Percentiles rank a stretch among this genome's conserved stretches.
These are phyloP conservation scores for Chlorella sp. DNA, from an alignment of 139 green algal genomes.

Conservation along the genomic window DNA sequence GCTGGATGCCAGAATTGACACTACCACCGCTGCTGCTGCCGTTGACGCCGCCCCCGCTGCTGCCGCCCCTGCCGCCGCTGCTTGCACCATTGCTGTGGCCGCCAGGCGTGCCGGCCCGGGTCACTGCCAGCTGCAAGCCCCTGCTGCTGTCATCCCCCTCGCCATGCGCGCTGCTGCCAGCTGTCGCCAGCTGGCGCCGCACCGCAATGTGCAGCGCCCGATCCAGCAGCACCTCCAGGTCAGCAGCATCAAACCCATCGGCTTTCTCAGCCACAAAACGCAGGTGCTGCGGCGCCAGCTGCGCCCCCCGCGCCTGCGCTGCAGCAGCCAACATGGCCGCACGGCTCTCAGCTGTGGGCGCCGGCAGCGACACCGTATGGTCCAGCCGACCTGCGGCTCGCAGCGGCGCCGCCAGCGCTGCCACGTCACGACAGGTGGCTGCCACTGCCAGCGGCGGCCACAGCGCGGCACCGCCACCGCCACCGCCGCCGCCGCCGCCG, in stretches of 20 bases:
- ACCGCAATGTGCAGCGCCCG: conserved; percentile 66
- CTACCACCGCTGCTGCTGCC: neutral
- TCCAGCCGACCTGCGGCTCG: conserved; percentile 66
- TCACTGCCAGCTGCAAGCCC: conserved; percentile 13
- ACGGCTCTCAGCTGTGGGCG: conserved; percentile 55
- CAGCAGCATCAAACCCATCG: conserved; percentile 80
- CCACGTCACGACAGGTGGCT: conserved; percentile 46
- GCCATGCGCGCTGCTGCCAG: neutral
- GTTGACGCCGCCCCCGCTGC: conserved; percentile 10
- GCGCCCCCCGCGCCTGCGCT: conserved; percentile 37
- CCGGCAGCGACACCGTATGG: conserved; percentile 49
- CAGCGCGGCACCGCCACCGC: neutral
- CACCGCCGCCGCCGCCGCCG: neutral
- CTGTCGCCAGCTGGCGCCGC: conserved; percentile 39
- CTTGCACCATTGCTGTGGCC: neutral
- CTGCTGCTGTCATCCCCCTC: neutral
- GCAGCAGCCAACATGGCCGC: conserved; percentile 57
- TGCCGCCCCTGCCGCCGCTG: neutral
- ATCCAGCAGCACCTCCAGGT: conserved; percentile 79
- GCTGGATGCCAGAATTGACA: neutral
- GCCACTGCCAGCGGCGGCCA: conserved; percentile 55
- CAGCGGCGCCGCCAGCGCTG: conserved; percentile 55
- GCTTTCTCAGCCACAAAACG: conserved; percentile 45
- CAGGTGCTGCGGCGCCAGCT: neutral
- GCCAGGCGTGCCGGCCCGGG: neutral